These are phyloP conservation scores for Anthracocystis setariae DNA, from an alignment of 1,284 basidiomycete species.

Conservation along the genomic window DNA sequence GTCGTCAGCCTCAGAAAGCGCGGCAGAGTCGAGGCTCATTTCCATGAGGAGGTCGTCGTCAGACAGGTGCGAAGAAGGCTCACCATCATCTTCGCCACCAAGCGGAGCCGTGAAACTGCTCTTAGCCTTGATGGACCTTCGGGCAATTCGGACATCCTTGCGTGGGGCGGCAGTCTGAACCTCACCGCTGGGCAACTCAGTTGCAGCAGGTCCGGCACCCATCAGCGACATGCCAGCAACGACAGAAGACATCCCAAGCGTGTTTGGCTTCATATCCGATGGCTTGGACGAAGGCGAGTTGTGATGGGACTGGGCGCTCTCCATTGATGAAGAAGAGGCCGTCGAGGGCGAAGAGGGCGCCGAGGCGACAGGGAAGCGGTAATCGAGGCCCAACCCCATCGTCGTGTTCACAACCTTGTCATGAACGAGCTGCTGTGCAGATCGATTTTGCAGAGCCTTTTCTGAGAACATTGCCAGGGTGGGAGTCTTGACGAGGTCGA, in stretches of 20 bases:
- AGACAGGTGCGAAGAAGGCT: constrained; percentile 53
- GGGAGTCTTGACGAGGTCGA: constrained; percentile 44
- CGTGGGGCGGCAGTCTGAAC: constrained; percentile 10
- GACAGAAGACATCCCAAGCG: constrained; percentile 20
- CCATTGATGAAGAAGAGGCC: constrained; percentile 34
- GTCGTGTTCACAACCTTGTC: constrained; percentile 14
- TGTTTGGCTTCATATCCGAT: constrained; percentile 18
- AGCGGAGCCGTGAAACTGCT: constrained; percentile 5
- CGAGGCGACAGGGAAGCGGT: constrained; percentile 32
- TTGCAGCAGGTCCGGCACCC: constrained; percentile 23
- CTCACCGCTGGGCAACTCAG: constrained; percentile 17
- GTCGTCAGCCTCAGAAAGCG: constrained; percentile 30
- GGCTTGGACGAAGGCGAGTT: constrained; percentile 7
- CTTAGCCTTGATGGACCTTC: constrained; percentile 8
- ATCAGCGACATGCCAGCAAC: constrained; percentile 39
- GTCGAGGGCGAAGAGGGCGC: constrained; percentile 42
- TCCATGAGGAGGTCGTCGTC: constrained; percentile 42
- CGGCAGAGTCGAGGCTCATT: constrained; percentile 33
- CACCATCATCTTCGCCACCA: constrained; percentile 16
- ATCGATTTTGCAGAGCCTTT: constrained; percentile 31
- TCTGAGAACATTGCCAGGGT: constrained; percentile 45
- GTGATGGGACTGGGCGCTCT: constrained; percentile 19
- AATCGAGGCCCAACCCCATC: constrained; percentile 41
- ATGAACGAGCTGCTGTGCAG: constrained; percentile 11
- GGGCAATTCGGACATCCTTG: constrained; percentile 18